Evolutionary conservation across 345 rosid genomes (phyloP), one percentile per base, ranked within the genome.

Genomic region (Linum trigynum): DNA sequence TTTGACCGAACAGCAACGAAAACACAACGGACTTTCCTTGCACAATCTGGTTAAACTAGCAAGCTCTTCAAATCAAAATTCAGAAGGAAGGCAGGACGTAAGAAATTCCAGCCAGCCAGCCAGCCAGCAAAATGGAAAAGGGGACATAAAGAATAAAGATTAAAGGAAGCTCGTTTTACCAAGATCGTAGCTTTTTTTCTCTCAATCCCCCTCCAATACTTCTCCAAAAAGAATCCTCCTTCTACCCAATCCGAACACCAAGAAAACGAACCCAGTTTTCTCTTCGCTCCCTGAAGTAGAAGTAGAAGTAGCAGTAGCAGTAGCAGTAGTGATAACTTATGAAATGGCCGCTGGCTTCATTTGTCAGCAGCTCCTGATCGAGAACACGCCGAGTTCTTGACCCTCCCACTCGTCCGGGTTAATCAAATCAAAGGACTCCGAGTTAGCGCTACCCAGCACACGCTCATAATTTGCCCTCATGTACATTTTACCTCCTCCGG

Each of bases 401-500:
- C 96, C 87, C 4, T 83, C 61, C 67, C 79, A 77, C 59, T 78
- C 83, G 2, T 86, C 98, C 2, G 88, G 91, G 70, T 81, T 85
- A 39, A 89, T 83, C 66, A 89, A 77, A 72, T 87, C 89, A 82
- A 92, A 92, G 60, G 91, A 89, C 84, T 92, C 95, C 41, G 88
- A 78, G 71, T 92, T 84, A 41, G 84, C 82, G 67, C 81, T 75
- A 1, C 90, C 94, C 11, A 87, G 83, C 56, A 83, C 81, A 63
- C 86, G 96, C 74, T 92, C 97, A 45, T 87, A 89, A 71, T 86
- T 89, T 1, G 97, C 94, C 45, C 94, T 77, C 91, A 87, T 83
- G 75, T 87, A 89, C 85, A 83, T 85, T 41, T n/a, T n/a, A 92
- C 72, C 75, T 87, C 96, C 70, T 84, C 87, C 10, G 82, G 41